phyloP scores from a whole-genome alignment of 805 yeast species.

The Yamadazyma nakazawae region DNA sequence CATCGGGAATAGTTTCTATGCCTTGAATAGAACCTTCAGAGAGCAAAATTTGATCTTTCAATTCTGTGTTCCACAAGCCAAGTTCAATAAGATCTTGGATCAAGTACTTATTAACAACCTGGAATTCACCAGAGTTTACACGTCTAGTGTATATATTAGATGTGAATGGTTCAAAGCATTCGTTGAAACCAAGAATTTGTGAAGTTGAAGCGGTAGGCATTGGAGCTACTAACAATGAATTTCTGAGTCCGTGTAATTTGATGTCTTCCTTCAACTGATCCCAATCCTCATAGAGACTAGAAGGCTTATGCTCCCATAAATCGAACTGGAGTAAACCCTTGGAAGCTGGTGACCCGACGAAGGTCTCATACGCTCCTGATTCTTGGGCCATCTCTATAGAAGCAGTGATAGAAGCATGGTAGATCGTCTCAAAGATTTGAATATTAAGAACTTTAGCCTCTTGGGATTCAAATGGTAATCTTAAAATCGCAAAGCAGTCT shows the following conservation, averaged over 20 bases:
- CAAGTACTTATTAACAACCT: constrained; percentile 84
- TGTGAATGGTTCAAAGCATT: constrained; percentile 95
- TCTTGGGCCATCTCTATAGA: constrained; percentile 75
- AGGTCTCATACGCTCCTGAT: constrained; percentile 70
- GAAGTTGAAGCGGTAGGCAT: constrained; percentile 99
- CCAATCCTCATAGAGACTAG: constrained; percentile 83
- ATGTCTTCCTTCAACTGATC: constrained; percentile 59
- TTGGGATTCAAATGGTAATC: constrained; percentile 81
- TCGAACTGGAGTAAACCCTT: constrained; percentile 83
- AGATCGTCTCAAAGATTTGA: constrained; percentile 91
- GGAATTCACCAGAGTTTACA: constrained; percentile 91
- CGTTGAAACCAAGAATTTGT: constrained; percentile 88
- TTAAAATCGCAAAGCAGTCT: constrained; percentile 74
- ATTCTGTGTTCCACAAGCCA: constrained; percentile 77
- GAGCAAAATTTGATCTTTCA: constrained; percentile 73
- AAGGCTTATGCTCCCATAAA: constrained; percentile 77
- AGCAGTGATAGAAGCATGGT: constrained; percentile 88
- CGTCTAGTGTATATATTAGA: constrained; percentile 89
- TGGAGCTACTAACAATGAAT: constrained; percentile 86
- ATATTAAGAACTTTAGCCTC: constrained; percentile 74
- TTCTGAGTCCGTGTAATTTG: constrained; percentile 67
- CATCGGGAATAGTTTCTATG: constrained; percentile 69
- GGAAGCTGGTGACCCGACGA: constrained; percentile 86
- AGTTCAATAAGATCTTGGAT: constrained; percentile 76
- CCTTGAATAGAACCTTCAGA: constrained; percentile 84